Conservation (phyloP, 306 rosid species). For the Vachellia collinsii region DNA sequence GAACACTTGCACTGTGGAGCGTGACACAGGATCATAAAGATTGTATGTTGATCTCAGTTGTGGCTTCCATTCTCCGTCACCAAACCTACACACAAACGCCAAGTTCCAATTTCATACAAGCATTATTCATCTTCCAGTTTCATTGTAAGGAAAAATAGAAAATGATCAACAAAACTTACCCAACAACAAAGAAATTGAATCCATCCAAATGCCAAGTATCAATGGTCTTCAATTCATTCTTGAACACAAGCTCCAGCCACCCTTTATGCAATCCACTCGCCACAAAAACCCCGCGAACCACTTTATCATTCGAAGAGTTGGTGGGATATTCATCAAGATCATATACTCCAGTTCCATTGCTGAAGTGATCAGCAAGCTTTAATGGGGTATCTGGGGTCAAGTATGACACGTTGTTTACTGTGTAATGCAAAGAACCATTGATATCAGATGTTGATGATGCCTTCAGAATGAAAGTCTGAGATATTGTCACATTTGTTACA, state of each 20-base stretch:
- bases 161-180: conserved; percentile 45
- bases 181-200: conserved; percentile 70
- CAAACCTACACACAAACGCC: conserved; percentile 41
- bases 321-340: conserved; percentile 60
- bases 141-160: background rate
- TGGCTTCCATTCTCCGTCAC: conserved; percentile 52
- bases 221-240: conserved; percentile 48
- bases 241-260: conserved; percentile 73
- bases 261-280: conserved; percentile 66
- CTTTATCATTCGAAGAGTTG: conserved; percentile 47
- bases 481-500: conserved; percentile 64
- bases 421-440: conserved; percentile 37
- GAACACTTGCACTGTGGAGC: conserved; percentile 68
- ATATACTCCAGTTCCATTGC: conserved; percentile 65
- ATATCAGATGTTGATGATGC: conserved; percentile 44
- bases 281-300: conserved; percentile 61
- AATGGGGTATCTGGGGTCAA: conserved; percentile 62
- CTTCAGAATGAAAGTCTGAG: conserved; percentile 67
- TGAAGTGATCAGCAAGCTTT: conserved; percentile 70
- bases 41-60: conserved; percentile 48
- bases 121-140: background rate
- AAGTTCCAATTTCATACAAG: background rate
- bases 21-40: conserved; percentile 55
- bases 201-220: conserved; percentile 93
- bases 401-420: conserved; percentile 79